phyloP scores from a whole-genome alignment of 1,284 basidiomycete genomes.

The Malassezia vespertilionis region DNA sequence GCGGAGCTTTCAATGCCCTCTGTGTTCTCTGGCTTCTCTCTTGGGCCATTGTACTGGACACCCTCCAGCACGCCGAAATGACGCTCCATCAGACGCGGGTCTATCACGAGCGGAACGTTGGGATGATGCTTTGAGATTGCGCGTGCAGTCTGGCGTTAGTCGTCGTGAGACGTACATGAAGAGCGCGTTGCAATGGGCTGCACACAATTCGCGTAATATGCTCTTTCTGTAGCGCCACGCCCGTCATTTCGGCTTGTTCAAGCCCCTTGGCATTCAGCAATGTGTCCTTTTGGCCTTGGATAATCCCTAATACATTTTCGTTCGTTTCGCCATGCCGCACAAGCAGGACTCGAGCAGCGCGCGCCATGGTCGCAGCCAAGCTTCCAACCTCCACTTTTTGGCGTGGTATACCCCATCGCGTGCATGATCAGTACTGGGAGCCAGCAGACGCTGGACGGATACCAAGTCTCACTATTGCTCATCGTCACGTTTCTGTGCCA shows the following conservation, averaged over 20 bases:
- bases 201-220: slow-evolving; percentile 32
- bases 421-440: slow-evolving; percentile 9
- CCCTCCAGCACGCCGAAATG: slow-evolving; percentile 39
- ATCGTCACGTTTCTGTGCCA: slow-evolving; percentile 14
- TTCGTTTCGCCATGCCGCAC: slow-evolving; percentile 44
- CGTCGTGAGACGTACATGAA: slow-evolving; percentile 5
- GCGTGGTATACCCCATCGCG: no score
- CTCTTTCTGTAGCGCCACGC: slow-evolving; percentile 20
- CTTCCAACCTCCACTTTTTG: slow-evolving; percentile 6
- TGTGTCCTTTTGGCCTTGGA: slow-evolving; percentile 45
- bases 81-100: slow-evolving; percentile 36
- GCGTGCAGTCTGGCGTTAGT: slow-evolving; percentile 14
- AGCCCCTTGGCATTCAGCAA: slow-evolving; percentile 31
- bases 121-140: slow-evolving; percentile 16
- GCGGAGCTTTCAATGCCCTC: slow-evolving; percentile 31
- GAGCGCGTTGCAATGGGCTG: slow-evolving; percentile 31
- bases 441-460: slow-evolving; percentile 12
- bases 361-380: not conserved
- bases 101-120: slow-evolving; percentile 15
- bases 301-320: slow-evolving; percentile 39
- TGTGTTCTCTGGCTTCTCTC: slow-evolving; percentile 28
- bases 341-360: slow-evolving; percentile 23
- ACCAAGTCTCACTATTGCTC: slow-evolving; percentile 7
- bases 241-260: slow-evolving; percentile 30
- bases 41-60: slow-evolving; percentile 24